Percentiles rank a stretch among this genome's conserved stretches.
These are phyloP conservation scores for Calycina herbarum DNA, from an alignment of 2,329 filamentous ascomycete species.

Conservation along the genomic window DNA sequence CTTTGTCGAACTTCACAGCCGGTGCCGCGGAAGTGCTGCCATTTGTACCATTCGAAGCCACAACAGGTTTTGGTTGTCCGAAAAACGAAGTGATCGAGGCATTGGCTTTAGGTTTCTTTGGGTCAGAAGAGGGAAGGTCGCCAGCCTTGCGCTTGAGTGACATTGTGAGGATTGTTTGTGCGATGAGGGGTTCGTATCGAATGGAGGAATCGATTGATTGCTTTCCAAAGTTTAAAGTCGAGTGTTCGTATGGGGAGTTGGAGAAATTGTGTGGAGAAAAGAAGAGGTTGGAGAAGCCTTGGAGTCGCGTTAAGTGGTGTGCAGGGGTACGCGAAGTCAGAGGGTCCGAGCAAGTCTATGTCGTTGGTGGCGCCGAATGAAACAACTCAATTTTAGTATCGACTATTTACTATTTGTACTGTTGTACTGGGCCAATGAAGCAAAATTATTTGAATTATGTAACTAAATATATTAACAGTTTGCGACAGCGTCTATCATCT, in stretches of 20 bases:
- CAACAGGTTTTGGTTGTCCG: conserved; percentile 51
- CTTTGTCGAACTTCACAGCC: conserved; percentile 73
- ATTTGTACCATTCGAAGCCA: conserved; percentile 43
- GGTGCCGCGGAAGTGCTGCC: conserved; percentile 24
- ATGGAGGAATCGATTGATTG: background rate
- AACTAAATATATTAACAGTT: conserved; percentile 2
- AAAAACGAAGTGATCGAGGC: conserved; percentile 91
- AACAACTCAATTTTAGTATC: background rate
- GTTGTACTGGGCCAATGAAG: too few species aligned
- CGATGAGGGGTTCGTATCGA: background rate
- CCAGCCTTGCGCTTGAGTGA: conserved; percentile 65
- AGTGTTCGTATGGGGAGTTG: background rate
- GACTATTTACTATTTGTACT: too few species aligned
- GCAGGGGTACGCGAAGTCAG: conserved; percentile 28
- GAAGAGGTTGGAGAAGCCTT: conserved; percentile 8
- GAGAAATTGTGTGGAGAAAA: background rate
- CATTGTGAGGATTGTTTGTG: conserved; percentile 26
- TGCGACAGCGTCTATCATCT: conserved; percentile 8
- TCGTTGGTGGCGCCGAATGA: background rate
- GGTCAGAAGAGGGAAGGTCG: conserved; percentile 43
- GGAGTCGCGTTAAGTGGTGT: background rate
- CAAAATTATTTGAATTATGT: background rate
- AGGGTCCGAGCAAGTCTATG: conserved; percentile 19
- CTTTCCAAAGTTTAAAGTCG: conserved; percentile 3
- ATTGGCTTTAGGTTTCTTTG: conserved; percentile 73